Conservation (phyloP, 192 early-diverging fungal species). For the Coemansia sp. region DNA sequence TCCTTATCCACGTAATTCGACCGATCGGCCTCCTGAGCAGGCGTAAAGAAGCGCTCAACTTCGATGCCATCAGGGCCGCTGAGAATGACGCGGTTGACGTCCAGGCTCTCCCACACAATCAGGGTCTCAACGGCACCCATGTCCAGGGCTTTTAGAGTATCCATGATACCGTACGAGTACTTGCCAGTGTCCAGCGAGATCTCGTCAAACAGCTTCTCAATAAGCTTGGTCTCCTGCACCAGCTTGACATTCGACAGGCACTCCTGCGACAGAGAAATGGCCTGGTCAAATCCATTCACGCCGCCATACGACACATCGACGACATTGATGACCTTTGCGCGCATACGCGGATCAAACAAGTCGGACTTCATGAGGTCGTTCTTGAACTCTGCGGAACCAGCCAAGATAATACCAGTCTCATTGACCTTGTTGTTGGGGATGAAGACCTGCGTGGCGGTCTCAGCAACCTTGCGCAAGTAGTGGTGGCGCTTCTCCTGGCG, state of each 20-base stretch:
- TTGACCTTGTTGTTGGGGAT: slow-evolving; percentile 85
- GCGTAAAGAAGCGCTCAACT: slow-evolving; percentile 70
- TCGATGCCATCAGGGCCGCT: slow-evolving; percentile 72
- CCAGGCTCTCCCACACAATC: slow-evolving; percentile 96
- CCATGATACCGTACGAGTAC: slow-evolving; percentile 92
- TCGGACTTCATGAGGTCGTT: slow-evolving; percentile 93
- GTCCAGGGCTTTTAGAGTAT: slow-evolving; percentile 94
- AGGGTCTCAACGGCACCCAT: slow-evolving; percentile 98
- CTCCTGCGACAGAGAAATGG: slow-evolving; percentile 90
- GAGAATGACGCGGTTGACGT: slow-evolving; percentile 72
- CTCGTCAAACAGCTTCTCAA: slow-evolving; percentile 94
- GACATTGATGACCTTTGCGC: slow-evolving; percentile 84
- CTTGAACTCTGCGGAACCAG: slow-evolving; percentile 99
- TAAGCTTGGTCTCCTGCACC: slow-evolving; percentile 97
- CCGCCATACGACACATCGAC: slow-evolving; percentile 99
- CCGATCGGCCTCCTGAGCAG: slow-evolving; percentile 82
- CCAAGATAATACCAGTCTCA: slow-evolving; percentile 77
- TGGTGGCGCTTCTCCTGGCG: slow-evolving; percentile 99
- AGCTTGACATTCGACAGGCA: slow-evolving; percentile 96
- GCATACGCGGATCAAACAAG: slow-evolving; percentile 91
- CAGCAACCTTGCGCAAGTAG: slow-evolving; percentile 98
- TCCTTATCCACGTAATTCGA: slow-evolving; percentile 66
- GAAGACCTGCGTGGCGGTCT: slow-evolving; percentile 93
- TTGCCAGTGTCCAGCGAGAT: slow-evolving; percentile 96
- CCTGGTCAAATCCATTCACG: slow-evolving; percentile 98